Evolutionary conservation across 257 asterid species (phyloP).

Genomic region (Gynochthodes officinalis): DNA sequence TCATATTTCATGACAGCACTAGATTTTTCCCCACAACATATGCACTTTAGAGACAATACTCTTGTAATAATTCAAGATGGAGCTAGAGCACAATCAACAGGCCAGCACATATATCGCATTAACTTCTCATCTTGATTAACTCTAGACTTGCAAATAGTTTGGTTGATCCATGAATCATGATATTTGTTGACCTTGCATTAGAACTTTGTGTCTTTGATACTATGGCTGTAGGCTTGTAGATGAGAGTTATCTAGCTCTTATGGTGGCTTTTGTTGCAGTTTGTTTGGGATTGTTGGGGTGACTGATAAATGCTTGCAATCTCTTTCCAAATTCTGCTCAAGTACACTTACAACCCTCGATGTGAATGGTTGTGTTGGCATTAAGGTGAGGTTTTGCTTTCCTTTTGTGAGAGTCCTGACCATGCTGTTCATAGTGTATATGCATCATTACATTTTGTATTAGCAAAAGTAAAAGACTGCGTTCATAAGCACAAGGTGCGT

Average conservation of each 20-base stretch:
- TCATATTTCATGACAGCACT: not conserved
- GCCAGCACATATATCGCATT: not conserved
- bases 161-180: not conserved
- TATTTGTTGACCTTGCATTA: not conserved
- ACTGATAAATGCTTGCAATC: slow-evolving; percentile 76
- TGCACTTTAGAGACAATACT: not conserved
- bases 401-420: not conserved
- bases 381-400: slow-evolving; percentile 41
- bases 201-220: not conserved
- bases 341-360: slow-evolving; percentile 74
- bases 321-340: slow-evolving; percentile 58
- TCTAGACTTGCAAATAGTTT: slow-evolving; percentile 1
- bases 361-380: slow-evolving; percentile 91
- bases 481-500: not conserved
- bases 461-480: not conserved
- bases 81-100: not conserved
- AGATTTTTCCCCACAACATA: not conserved
- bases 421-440: not conserved
- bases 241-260: not conserved
- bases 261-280: slow-evolving; percentile 44
- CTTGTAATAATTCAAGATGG: not conserved
- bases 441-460: not conserved
- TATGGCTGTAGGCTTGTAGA: not conserved
- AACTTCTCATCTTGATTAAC: not conserved
- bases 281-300: slow-evolving; percentile 95